Evolutionary conservation across 129 eudicot species (phyloP).

Genomic region (sunflower (Helianthus annuus)): HanXRQr2.0-SUNRISE NC_035440.2:116198987-116199486

Average conservation of each 20-base stretch:
- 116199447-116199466: no score
- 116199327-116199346: conserved; percentile 88
- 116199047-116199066: conserved; percentile 7
- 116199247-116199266: conserved; percentile 34
- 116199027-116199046: no score
- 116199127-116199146: conserved; percentile 3
- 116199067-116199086: conserved; percentile 7
- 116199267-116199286: conserved; percentile 64
- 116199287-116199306: conserved; percentile 74
- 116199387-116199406: no score
- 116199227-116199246: not conserved
- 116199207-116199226: conserved; percentile 11
- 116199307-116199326: conserved; percentile 82
- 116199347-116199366: conserved; percentile 74
- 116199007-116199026: no score
- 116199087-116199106: not conserved
- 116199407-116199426: no score
- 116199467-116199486: no score
- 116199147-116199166: not conserved
- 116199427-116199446: no score
- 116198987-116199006: no score
- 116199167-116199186: not conserved
- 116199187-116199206: conserved; percentile 1
- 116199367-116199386: no score
- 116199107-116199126: not conserved